Percentiles rank a stretch among this genome's conserved stretches.
Conservation (phyloP, 805 yeast genomes). For the Nakazawaea peltata region DNA sequence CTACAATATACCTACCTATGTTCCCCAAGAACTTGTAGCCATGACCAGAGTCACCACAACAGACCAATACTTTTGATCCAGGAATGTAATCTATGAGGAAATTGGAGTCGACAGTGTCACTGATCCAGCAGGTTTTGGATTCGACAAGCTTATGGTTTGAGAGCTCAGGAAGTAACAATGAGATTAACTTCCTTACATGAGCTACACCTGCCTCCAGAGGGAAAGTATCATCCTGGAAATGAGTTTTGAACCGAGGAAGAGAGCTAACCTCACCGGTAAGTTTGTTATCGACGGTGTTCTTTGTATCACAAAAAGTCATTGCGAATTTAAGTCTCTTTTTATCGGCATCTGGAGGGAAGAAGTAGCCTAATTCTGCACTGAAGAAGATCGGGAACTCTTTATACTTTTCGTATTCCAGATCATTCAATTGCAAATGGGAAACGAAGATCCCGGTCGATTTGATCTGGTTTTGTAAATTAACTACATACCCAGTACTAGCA, state of each 20-base stretch:
- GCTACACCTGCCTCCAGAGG: constrained; percentile 18
- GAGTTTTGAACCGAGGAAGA: constrained; percentile 25
- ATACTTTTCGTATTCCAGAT: constrained; percentile 25
- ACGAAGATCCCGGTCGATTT: constrained; percentile 29
- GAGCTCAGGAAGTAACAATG: constrained; percentile 27
- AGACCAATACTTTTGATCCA: constrained; percentile 22
- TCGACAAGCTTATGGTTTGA: constrained; percentile 15
- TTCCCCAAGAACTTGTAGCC: constrained; percentile 34
- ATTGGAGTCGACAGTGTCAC: constrained; percentile 26
- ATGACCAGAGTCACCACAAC: constrained; percentile 35
- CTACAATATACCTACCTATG: constrained; percentile 28
- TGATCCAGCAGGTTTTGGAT: constrained; percentile 14
- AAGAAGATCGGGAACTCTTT: constrained; percentile 34
- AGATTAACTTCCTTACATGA: constrained; percentile 20
- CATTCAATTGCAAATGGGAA: constrained; percentile 27
- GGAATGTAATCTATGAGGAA: constrained; percentile 29
- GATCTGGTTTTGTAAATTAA: constrained; percentile 22
- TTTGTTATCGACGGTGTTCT: constrained; percentile 18
- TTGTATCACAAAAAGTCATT: constrained; percentile 17
- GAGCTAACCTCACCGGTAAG: constrained; percentile 15
- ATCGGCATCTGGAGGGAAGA: constrained; percentile 37
- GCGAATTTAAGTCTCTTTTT: constrained; percentile 30
- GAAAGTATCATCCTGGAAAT: constrained; percentile 22
- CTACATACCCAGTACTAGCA: constrained; percentile 26
- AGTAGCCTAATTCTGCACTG: constrained; percentile 33